These are phyloP conservation scores for Trypanosoma vivax DNA, from an alignment of 208 protist species.

Conservation along the genomic window DNA sequence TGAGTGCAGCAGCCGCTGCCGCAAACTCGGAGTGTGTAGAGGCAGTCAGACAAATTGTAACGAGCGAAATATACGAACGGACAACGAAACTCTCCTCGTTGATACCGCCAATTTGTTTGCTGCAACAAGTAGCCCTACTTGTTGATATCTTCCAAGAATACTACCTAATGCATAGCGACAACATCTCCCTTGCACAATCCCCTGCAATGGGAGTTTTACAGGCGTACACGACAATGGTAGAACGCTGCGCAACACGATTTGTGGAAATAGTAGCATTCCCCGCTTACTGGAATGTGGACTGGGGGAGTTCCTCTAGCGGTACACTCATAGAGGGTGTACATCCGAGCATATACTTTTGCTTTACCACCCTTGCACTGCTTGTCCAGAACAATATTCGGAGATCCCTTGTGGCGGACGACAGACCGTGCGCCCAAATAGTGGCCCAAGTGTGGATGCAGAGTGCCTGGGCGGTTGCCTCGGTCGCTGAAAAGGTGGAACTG, in stretches of 20 bases:
- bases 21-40: conserved; percentile 8
- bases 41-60: neutral
- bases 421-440: conserved; percentile 13
- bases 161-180: neutral
- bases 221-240: conserved; percentile 9
- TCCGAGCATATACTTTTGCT: conserved; percentile 18
- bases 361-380: conserved; percentile 5
- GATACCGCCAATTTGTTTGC: conserved; percentile 10
- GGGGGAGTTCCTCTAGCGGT: neutral
- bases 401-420: neutral
- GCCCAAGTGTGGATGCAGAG: conserved; percentile 11
- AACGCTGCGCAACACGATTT: conserved; percentile 8
- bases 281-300: conserved; percentile 18
- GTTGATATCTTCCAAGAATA: conserved; percentile 20
- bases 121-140: conserved; percentile 5
- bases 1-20: neutral
- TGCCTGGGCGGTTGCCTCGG: neutral
- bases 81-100: conserved; percentile 1
- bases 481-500: conserved; percentile 8
- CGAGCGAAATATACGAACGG: neutral
- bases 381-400: neutral
- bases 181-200: no score
- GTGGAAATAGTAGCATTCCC: conserved; percentile 19
- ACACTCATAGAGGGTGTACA: conserved; percentile 15
- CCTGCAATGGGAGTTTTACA: conserved; percentile 1